Evolutionary conservation across 106 monocot species (phyloP).

Genomic region (Iris macrosiphon): DNA sequence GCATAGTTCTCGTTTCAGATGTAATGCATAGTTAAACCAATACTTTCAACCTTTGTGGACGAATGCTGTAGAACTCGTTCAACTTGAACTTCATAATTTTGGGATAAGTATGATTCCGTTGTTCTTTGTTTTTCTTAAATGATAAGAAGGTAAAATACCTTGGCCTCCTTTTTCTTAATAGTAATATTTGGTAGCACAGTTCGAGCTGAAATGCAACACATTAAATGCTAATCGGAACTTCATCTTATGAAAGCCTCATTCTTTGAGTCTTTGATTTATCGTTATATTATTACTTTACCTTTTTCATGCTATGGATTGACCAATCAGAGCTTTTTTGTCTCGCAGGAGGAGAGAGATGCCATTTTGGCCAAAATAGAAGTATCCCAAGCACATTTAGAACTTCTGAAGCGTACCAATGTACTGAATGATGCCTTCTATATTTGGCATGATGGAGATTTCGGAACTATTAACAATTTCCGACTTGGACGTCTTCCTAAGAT

Average conservation of each 20-base stretch:
- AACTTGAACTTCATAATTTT: no score
- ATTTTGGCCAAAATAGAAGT: slow-evolving; percentile 97
- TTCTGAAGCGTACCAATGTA: slow-evolving; percentile 88
- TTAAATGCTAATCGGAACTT: background rate
- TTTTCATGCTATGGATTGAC: background rate
- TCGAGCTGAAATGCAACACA: no score
- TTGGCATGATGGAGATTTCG: slow-evolving; percentile 92
- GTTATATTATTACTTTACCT: background rate
- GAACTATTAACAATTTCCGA: slow-evolving; percentile 93
- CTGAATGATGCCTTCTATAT: slow-evolving; percentile 89
- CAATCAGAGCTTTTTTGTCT: background rate
- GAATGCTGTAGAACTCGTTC: no score
- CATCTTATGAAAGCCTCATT: background rate
- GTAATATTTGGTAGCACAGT: no score
- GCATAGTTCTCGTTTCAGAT: no score
- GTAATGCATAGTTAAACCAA: no score
- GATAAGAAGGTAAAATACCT: no score
- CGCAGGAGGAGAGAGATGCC: slow-evolving; percentile 94
- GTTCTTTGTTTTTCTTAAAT: no score
- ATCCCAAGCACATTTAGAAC: slow-evolving; percentile 85
- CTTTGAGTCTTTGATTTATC: background rate
- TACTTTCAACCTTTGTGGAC: no score
- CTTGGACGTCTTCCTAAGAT: slow-evolving; percentile 92
- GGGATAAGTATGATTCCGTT: no score
- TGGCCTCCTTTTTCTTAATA: no score